Evolutionary conservation across 1,284 basidiomycete genomes (phyloP).

Genomic region (Ganoderma sinense): DNA sequence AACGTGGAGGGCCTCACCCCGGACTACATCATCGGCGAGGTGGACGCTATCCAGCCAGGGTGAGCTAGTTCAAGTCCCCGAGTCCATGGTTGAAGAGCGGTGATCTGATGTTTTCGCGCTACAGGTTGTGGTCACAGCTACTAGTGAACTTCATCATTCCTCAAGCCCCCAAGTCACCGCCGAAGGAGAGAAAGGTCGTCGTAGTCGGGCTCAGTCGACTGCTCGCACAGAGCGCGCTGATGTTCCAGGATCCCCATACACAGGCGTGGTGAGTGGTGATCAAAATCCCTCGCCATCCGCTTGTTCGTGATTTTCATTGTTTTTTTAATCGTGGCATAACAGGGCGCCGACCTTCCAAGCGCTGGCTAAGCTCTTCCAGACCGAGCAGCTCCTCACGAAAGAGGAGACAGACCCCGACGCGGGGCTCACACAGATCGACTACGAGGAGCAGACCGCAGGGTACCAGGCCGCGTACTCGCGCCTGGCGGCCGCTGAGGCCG

Average conservation of each 20-base stretch:
- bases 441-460: slow-evolving; percentile 87
- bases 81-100: neutral
- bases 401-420: slow-evolving; percentile 63
- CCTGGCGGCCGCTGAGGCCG: slow-evolving; percentile 80
- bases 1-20: slow-evolving; percentile 77
- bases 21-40: slow-evolving; percentile 77
- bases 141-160: slow-evolving; percentile 83
- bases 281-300: neutral
- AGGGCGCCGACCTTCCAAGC: slow-evolving; percentile 78
- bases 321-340: neutral
- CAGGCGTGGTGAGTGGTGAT: slow-evolving; percentile 64
- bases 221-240: slow-evolving; percentile 75
- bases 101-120: neutral
- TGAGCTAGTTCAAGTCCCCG: slow-evolving; percentile 47
- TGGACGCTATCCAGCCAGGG: slow-evolving; percentile 91
- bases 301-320: neutral
- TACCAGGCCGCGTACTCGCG: slow-evolving; percentile 96
- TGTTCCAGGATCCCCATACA: slow-evolving; percentile 71
- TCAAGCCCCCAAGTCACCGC: slow-evolving; percentile 82
- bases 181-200: slow-evolving; percentile 85
- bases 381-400: slow-evolving; percentile 69
- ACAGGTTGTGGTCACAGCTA: slow-evolving; percentile 87
- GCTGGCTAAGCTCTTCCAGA: slow-evolving; percentile 80
- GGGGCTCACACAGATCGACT: slow-evolving; percentile 82
- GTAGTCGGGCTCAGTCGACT: slow-evolving; percentile 86